phyloP scores from a whole-genome alignment of 108 stramenopile species.

The Stephanodiscus triporus region DNA sequence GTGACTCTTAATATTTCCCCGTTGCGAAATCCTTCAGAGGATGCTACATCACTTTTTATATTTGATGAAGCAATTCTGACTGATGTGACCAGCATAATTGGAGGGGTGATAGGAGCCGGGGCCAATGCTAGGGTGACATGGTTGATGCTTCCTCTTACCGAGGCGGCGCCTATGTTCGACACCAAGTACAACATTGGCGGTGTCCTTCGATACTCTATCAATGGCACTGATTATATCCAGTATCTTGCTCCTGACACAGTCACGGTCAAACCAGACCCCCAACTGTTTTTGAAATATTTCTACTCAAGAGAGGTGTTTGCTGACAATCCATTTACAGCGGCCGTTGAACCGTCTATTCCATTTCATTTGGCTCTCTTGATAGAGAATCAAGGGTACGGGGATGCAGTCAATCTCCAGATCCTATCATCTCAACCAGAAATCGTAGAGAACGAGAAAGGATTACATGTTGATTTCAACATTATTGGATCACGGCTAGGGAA shows the following conservation, averaged over 20 bases:
- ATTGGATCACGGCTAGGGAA: conserved; percentile 25
- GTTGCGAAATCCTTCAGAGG: conserved; percentile 22
- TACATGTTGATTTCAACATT: conserved; percentile 34
- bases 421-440: conserved; percentile 40
- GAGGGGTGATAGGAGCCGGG: conserved; percentile 24
- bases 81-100: conserved; percentile 26
- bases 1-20: conserved; percentile 28
- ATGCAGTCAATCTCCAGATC: conserved; percentile 29
- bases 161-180: conserved; percentile 42
- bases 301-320: conserved; percentile 36
- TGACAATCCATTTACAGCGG: conserved; percentile 35
- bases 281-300: conserved; percentile 42
- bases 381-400: conserved; percentile 39
- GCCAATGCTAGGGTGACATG: conserved; percentile 26
- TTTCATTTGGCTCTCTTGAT: conserved; percentile 35
- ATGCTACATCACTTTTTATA: conserved; percentile 36
- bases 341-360: conserved; percentile 25
- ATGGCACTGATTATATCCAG: conserved; percentile 26
- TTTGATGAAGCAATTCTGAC: conserved; percentile 29
- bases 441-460: conserved; percentile 37
- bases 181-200: conserved; percentile 40
- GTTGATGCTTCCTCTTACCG: conserved; percentile 36
- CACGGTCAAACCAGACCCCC: conserved; percentile 40
- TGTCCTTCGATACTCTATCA: conserved; percentile 31
- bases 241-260: conserved; percentile 30